These are phyloP conservation scores for Aspergillus glaucus DNA, from an alignment of 2,329 filamentous ascomycete genomes.

Conservation along the genomic window DNA sequence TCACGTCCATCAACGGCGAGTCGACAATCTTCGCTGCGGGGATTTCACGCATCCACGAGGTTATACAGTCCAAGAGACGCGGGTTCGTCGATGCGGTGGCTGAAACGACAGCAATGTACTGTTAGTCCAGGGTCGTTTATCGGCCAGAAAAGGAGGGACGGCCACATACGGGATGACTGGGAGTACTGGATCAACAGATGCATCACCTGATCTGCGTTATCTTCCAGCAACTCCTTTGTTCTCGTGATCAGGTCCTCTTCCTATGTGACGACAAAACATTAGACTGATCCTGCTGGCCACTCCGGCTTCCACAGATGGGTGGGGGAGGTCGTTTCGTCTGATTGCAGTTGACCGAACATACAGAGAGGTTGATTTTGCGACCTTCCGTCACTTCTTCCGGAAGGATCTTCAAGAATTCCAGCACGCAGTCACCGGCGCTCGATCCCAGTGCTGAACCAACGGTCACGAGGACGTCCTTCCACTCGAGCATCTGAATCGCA, in stretches of 20 bases:
- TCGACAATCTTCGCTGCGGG: constrained; percentile 75
- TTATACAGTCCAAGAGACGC: constrained; percentile 88
- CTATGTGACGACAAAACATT: constrained; percentile 52
- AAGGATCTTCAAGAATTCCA: constrained; percentile 94
- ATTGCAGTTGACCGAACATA: constrained; percentile 63
- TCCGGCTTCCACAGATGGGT: constrained; percentile 2
- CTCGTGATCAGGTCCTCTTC: constrained; percentile 88
- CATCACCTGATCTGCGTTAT: constrained; percentile 85
- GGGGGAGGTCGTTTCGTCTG: constrained; percentile 4
- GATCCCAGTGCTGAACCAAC: constrained; percentile 68
- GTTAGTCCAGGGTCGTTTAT: constrained; percentile 6
- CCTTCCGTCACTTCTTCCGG: constrained; percentile 99
- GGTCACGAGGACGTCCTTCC: constrained; percentile 84
- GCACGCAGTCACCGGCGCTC: constrained; percentile 73
- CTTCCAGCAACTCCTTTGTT: constrained; percentile 81
- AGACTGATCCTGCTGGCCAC: constrained; percentile 30
- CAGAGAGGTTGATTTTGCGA: constrained; percentile 97
- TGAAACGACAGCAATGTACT: constrained; percentile 32
- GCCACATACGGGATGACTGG: constrained; percentile 69
- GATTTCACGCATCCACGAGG: constrained; percentile 93
- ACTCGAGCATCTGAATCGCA: constrained; percentile 91
- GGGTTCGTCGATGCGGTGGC: constrained; percentile 76
- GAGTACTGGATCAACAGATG: constrained; percentile 83
- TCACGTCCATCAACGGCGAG: constrained; percentile 74
- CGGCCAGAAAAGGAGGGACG: background rate